These are phyloP conservation scores for Botrytis deweyae DNA, from an alignment of 2,329 filamentous ascomycete genomes.

Conservation along the genomic window DNA sequence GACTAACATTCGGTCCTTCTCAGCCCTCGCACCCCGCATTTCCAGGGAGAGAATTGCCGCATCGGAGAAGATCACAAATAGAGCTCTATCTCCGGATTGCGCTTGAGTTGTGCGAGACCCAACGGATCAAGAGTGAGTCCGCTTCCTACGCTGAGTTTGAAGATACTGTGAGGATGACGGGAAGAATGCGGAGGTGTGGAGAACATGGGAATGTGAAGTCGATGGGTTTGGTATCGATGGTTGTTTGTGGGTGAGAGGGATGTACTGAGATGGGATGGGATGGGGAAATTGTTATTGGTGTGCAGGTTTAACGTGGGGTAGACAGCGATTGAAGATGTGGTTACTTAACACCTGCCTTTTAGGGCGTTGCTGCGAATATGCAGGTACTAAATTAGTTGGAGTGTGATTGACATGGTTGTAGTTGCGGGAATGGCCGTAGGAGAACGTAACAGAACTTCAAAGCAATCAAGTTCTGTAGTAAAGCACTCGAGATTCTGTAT, in stretches of 20 bases:
- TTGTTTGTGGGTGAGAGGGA: background rate
- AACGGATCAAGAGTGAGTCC: background rate
- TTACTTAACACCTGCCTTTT: background rate
- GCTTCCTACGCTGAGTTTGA: background rate
- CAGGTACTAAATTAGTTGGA: background rate
- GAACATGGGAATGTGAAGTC: background rate
- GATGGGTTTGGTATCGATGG: background rate
- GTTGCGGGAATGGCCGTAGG: background rate
- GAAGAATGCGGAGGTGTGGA: background rate
- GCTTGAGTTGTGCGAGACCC: background rate
- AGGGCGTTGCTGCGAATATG: background rate
- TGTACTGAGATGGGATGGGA: background rate
- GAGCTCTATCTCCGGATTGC: background rate
- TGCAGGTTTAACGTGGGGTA: background rate
- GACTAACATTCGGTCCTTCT: background rate
- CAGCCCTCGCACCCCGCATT: background rate
- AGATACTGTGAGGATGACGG: background rate
- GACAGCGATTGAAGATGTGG: background rate
- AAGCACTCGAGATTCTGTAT: background rate
- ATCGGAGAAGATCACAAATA: background rate
- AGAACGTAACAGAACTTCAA: background rate
- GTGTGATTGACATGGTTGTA: background rate
- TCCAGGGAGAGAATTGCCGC: background rate
- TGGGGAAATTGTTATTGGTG: background rate
- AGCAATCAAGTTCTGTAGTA: background rate